phyloP scores from a whole-genome alignment of 495 filamentous ascomycete species.

The Aspergillus incahuasiensis region DNA sequence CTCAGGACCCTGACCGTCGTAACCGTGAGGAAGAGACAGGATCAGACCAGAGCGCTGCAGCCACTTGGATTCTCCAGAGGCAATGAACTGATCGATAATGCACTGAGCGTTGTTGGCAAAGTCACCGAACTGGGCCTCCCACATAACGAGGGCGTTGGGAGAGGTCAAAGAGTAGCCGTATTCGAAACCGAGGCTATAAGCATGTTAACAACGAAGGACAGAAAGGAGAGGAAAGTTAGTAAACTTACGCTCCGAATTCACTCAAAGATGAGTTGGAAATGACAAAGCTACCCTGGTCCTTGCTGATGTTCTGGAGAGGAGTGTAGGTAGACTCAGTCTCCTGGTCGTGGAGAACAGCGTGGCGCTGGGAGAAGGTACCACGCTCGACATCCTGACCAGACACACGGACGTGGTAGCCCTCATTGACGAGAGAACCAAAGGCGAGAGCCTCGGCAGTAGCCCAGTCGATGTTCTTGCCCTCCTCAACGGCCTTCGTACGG shows the following conservation, averaged over 20 bases:
- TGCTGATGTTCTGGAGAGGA: conserved; percentile 80
- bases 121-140: conserved; percentile 99
- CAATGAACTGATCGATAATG: conserved; percentile 98
- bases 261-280: conserved; percentile 96
- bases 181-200: conserved; percentile 78
- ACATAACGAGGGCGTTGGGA: conserved; percentile 94
- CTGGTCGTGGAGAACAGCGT: conserved; percentile 96
- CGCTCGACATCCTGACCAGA: conserved; percentile 99
- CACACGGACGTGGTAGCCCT: conserved; percentile 94
- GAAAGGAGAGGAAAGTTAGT: background rate
- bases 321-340: conserved; percentile 89
- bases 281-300: conserved; percentile 88
- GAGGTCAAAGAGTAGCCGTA: conserved; percentile 98
- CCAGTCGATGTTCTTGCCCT: conserved; percentile 96
- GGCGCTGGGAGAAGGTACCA: conserved; percentile 98
- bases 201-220: conserved; percentile 19
- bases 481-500: conserved; percentile 86
- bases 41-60: conserved; percentile 93
- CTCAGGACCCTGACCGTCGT: conserved; percentile 97
- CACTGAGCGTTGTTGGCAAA: conserved; percentile 99
- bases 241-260: conserved; percentile 77
- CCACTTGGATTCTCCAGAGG: conserved; percentile 97
- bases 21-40: conserved; percentile 92
- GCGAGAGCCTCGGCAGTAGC: conserved; percentile 94
- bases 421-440: conserved; percentile 82